Evolutionary conservation across 2,329 filamentous ascomycete species (phyloP), one percentile per base, ranked within the genome.

Genomic region (Colletotrichum horii): DNA sequence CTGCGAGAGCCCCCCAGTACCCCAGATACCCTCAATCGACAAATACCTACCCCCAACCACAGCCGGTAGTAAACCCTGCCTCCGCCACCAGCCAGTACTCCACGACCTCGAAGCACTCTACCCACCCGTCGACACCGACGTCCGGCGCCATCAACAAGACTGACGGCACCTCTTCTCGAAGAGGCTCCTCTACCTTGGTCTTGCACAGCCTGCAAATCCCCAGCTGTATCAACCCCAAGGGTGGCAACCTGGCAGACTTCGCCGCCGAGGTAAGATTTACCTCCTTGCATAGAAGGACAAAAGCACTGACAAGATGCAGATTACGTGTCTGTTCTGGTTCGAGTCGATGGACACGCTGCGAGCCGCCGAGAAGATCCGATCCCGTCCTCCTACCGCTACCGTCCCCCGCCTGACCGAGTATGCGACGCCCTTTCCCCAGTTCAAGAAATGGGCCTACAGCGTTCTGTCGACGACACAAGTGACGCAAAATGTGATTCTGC

Each of bases 241-340:
- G 94, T 61, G 94, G 95, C 9, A 96, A 91, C 81, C 83, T 98
- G 78, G 91, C 95, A 12, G 94, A 97, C 81, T 96, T 98, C 83
- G 94, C 95, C 68, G 95, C 95, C 73, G 92, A 96, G 89, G 94
- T 96, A 80, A 75, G 76, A 15, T 43, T 36, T 19, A 38, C 16
- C 19, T 38, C 8, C 16, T 32, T 76, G 61, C 75, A 22, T 71
- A 12, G 22, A 43, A 9, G 14, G 4, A 8, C 34, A 34, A 36
- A 36, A 26, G 32, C 62, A 66, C 72, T 66, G 66, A 34, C 22
- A 60, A 8, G 2, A 2, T 74, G 4, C 80, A 98, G 95, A 95
- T 98, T 84, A 98, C 96, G 15, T 98, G 96, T 82, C 89, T 99
- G 16, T 98, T 98, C 86, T 98, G 97, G 96, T 98, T 98, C 83